phyloP scores from a whole-genome alignment of 2,329 filamentous ascomycete genomes.

The Orbilia quercus region DNA sequence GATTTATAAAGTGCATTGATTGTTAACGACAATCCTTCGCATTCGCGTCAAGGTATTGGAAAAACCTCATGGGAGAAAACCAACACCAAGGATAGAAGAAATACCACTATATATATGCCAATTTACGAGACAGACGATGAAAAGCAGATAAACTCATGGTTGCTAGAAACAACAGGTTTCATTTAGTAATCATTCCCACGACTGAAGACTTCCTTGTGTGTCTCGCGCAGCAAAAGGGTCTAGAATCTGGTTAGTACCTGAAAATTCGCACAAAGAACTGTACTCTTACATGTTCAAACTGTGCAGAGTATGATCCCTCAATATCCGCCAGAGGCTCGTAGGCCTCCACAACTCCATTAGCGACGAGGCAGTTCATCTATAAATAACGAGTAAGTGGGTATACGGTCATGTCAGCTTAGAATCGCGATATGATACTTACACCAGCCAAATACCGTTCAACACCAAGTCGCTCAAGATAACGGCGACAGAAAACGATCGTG shows the following conservation, averaged over 20 bases:
- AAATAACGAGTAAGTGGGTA: slow-evolving; percentile 68
- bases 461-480: slow-evolving; percentile 90
- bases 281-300: slow-evolving; percentile 85
- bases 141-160: neutral
- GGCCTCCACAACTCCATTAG: slow-evolving; percentile 75
- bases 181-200: slow-evolving; percentile 83
- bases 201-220: slow-evolving; percentile 86
- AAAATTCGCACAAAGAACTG: neutral
- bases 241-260: slow-evolving; percentile 61
- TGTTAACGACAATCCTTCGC: slow-evolving; percentile 22
- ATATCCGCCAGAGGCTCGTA: slow-evolving; percentile 85
- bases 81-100: slow-evolving; percentile 25
- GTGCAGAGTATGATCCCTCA: slow-evolving; percentile 93
- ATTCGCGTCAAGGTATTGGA: slow-evolving; percentile 29
- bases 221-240: slow-evolving; percentile 81
- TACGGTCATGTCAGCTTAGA: too few species aligned
- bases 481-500: slow-evolving; percentile 86
- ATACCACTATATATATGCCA: neutral
- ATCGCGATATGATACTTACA: slow-evolving; percentile 21
- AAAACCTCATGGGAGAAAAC: slow-evolving; percentile 37
- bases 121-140: neutral
- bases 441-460: slow-evolving; percentile 94
- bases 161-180: too few species aligned
- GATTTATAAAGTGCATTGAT: neutral
- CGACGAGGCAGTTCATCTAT: slow-evolving; percentile 50